A percentile compares a stretch with the other conserved stretches of the same genome.
Conservation (phyloP, 2,329 filamentous ascomycete species). For the Dothistroma septosporum region DNA sequence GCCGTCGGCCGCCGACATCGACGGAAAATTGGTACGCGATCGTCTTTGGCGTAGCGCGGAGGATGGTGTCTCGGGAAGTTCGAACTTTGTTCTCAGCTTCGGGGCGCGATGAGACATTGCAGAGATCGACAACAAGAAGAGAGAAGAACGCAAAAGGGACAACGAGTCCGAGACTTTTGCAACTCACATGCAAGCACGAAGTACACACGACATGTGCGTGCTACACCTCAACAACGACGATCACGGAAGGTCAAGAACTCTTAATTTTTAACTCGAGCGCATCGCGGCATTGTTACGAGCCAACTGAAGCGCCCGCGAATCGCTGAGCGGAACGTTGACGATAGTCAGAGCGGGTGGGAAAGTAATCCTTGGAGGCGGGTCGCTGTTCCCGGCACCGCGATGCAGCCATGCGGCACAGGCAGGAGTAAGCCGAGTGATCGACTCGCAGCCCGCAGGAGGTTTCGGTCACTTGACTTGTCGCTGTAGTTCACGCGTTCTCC, state of each 20-base stretch:
- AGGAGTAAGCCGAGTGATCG: no score
- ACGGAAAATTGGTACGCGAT: not conserved
- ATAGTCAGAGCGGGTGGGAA: not conserved
- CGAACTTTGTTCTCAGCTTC: not conserved
- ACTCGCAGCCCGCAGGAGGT: not conserved
- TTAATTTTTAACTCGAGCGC: not conserved
- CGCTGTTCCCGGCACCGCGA: not conserved
- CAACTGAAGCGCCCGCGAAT: not conserved
- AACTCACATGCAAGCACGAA: not conserved
- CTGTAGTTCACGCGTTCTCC: not conserved
- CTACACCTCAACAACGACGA: not conserved
- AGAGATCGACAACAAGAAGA: not conserved
- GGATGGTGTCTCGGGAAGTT: not conserved
- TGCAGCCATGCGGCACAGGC: slow-evolving; percentile 8
- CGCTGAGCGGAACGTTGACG: not conserved
- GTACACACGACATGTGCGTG: not conserved
- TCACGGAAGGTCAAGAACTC: not conserved
- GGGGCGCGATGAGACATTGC: not conserved
- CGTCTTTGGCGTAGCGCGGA: not conserved
- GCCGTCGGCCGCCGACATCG: not conserved
- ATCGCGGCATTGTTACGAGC: not conserved
- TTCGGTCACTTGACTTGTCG: not conserved
- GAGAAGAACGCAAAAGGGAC: no score
- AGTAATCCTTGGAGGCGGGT: not conserved
- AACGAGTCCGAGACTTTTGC: not conserved